Base-by-base conservation (phyloP, 2,329 filamentous ascomycete species). In the Claviceps digitariae region DNA sequence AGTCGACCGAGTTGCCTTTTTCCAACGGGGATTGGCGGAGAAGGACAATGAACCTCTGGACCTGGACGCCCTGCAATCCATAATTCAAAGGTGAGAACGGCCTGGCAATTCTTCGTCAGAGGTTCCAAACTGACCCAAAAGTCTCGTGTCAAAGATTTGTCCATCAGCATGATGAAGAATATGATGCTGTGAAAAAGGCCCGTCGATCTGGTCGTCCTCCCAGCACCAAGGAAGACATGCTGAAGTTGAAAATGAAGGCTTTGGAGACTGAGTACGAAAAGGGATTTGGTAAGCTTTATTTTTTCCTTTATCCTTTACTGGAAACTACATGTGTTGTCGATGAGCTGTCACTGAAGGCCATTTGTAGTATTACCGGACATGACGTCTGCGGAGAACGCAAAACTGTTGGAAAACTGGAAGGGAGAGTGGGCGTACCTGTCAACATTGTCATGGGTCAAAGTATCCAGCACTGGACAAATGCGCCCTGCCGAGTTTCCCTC, bases 341-440 rank as follows among this genome's bases (percentile, higher is more conserved):
- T 25, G 4, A 17, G 13, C 21, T 17, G 5, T 13, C n/a, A 31
- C 56, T 64, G 29, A 67, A 36, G 2, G 4, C 12, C 8, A 0
- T 20, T 1, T 23, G 8, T 52, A 84, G 81, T 81, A 56, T 68
- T 94, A 43, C 90, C 91, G 0, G 87, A 96, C 64, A 72, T 96
- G 52, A 78, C 81, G 53, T 77, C 82, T 44, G 73, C 76, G 43
- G 77, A 83, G 48, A 89, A 83, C 59, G 69, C 87, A 51, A 69
- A 75, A 54, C 76, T 79, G 58, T 69, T 97, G 43, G 77, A 81
- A 57, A 74, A 76, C 23, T 97, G 90, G 88, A 86, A 89, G 58
- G 86, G 87, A 4, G 79, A 86, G 27, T 97, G 91, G 91, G 77
- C 86, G 9, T 84, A 85, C 61, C 75, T 96, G 57, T 81, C 83